Percentiles rank a stretch among this genome's conserved stretches.
Evolutionary conservation across 2,329 filamentous ascomycete genomes (phyloP).

Genomic region (Cordyceps tenuipes): DNA sequence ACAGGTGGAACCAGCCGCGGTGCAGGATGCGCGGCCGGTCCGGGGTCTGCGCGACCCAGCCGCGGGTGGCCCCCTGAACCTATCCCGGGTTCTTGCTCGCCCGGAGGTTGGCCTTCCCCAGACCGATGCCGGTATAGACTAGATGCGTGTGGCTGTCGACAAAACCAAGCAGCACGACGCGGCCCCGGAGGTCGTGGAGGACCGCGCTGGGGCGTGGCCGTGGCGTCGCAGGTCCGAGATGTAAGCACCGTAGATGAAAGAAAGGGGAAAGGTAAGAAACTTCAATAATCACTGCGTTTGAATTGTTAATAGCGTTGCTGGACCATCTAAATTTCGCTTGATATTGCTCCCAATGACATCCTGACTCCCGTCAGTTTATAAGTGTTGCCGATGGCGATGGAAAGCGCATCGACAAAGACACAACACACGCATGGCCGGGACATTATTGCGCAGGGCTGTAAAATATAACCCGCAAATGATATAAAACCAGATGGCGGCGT

Average conservation of each 20-base stretch:
- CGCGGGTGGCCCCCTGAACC: slow-evolving; percentile 32
- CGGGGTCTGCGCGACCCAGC: slow-evolving; percentile 33
- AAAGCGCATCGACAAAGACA: too few relatives aligned
- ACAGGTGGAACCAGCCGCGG: slow-evolving; percentile 40
- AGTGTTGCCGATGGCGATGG: too few relatives aligned
- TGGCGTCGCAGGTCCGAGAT: neutral
- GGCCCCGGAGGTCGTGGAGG: slow-evolving; percentile 17
- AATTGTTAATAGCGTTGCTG: neutral
- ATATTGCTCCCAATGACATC: neutral
- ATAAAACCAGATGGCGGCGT: neutral
- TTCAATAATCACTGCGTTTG: neutral
- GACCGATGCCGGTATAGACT: slow-evolving; percentile 38
- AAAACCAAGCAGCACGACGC: slow-evolving; percentile 38
- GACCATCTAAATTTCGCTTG: too few relatives aligned
- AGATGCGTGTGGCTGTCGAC: slow-evolving; percentile 47
- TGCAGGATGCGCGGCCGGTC: slow-evolving; percentile 36
- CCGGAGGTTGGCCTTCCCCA: slow-evolving; percentile 37
- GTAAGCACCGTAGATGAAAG: neutral
- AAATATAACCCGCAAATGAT: neutral
- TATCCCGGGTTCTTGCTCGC: slow-evolving; percentile 34
- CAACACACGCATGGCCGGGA: too few relatives aligned
- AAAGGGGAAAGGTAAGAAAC: neutral
- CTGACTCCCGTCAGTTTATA: too few relatives aligned
- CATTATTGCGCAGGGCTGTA: too few relatives aligned
- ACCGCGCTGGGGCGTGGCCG: neutral